Base-by-base conservation (phyloP, 2,329 filamentous ascomycete species). In the Myriosclerotinia scirpicola region DNA sequence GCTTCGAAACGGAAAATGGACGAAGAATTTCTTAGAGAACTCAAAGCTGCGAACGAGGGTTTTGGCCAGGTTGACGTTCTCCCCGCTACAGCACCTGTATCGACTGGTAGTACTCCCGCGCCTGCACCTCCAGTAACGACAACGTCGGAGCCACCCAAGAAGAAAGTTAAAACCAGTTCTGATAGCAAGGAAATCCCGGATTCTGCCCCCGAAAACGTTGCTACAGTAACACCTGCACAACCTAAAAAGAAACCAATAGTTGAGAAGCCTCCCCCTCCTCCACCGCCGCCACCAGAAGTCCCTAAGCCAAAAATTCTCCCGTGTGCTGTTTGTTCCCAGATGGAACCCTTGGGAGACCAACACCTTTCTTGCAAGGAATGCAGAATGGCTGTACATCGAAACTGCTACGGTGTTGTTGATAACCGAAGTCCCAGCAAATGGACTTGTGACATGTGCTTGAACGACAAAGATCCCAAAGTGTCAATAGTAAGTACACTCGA, bases 361-460 rank as follows among this genome's bases (percentile, higher is more conserved):
- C 86, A 92, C 73, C 77, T 96, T 20, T 87, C 89, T 52, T 99
- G 95, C 77, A 86, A 87, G 59, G 92, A 97, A 74, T 99, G 95
- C 77, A 90, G 92, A 64, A 80, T 99, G 78, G 93, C 93, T 4
- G 94, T 98, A 34, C 95, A 99, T 78, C 90, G 91, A 64, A 87
- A 87, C 69, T 99, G 95, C 79, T 99, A 98, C 76, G 95, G 95
- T n/a, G 84, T 98, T 42, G 71, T 85, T 50, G 87, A 89, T 60
- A 79, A 79, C 66, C 86, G 91, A 53, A 84, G 83, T 64, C 84
- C 87, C 42, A 85, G 84, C 54, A 96, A 96, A 78, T 99, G 95
- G 95, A 86, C 90, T 52, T 99, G 95, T 78, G 95, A 98, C 78
- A 96, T 93, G 85, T 99, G 95, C 78, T 83, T 88, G 48, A 99